These are phyloP conservation scores for Aspergillus viridinutans DNA, from an alignment of 2,329 filamentous ascomycete species.

Conservation along the genomic window DNA sequence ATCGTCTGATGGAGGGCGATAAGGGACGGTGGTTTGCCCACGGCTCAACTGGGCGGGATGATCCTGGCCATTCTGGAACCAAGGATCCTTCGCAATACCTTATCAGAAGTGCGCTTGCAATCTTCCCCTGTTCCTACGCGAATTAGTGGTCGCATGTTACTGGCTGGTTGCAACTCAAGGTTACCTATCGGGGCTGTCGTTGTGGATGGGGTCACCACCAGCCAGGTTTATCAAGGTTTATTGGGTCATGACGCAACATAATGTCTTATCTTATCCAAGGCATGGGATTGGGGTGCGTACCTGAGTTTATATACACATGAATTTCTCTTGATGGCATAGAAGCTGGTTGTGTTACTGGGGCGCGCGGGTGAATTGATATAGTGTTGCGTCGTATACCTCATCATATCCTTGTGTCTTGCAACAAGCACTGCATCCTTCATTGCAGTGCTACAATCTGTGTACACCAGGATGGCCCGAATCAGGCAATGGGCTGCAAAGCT, in stretches of 20 bases:
- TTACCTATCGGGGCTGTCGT: background rate
- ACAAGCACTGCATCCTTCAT: background rate
- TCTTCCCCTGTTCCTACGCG: background rate
- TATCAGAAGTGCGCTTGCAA: background rate
- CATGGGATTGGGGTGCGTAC: background rate
- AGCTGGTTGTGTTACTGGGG: background rate
- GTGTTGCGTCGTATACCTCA: background rate
- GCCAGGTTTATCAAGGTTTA: background rate
- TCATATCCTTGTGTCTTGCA: background rate
- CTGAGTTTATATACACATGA: background rate
- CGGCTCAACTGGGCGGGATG: background rate
- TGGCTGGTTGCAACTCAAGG: background rate
- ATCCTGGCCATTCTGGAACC: background rate
- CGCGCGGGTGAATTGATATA: background rate
- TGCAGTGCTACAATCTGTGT: background rate
- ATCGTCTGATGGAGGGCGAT: background rate
- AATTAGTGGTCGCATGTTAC: background rate
- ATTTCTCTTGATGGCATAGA: background rate
- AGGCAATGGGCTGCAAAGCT: constrained; percentile 50
- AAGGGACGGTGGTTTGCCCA: background rate
- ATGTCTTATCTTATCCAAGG: background rate
- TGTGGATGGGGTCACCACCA: background rate
- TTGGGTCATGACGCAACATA: background rate
- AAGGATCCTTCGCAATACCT: background rate
- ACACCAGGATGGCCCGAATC: constrained; percentile 22